Evolutionary conservation across 768 basidiomycete species (phyloP).

Genomic region (Lentinula aciculospora): DNA sequence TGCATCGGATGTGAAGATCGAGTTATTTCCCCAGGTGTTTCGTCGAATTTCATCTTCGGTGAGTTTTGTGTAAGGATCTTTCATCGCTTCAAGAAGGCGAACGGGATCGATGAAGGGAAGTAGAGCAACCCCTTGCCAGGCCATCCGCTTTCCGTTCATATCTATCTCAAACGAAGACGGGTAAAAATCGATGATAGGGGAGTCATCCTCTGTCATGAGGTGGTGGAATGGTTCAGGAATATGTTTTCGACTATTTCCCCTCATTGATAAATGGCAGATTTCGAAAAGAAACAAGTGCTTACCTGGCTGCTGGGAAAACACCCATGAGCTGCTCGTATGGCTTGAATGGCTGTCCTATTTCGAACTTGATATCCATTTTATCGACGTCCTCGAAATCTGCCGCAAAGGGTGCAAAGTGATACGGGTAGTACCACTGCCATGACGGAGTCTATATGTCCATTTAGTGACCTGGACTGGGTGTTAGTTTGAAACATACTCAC

Average conservation of each 20-base stretch:
- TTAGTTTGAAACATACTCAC: constrained; percentile 35
- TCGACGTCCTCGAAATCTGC: constrained; percentile 83
- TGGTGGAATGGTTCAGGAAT: constrained; percentile 82
- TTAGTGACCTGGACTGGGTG: background rate
- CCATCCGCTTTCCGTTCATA: constrained; percentile 99
- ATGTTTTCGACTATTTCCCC: constrained; percentile 63
- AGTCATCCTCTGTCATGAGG: constrained; percentile 82
- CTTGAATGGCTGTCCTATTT: constrained; percentile 82
- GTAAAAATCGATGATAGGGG: constrained; percentile 96
- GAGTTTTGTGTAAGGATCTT: constrained; percentile 55
- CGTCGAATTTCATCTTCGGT: constrained; percentile 77
- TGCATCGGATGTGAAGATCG: constrained; percentile 78
- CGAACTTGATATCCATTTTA: constrained; percentile 76
- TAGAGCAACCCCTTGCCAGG: constrained; percentile 97
- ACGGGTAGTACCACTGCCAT: constrained; percentile 99
- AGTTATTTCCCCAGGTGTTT: constrained; percentile 81
- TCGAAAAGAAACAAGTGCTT: constrained; percentile 13
- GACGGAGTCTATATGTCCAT: constrained; percentile 61
- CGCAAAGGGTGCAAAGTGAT: constrained; percentile 97
- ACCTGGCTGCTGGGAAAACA: constrained; percentile 95
- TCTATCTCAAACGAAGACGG: constrained; percentile 89
- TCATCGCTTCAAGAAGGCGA: constrained; percentile 83
- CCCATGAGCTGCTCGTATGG: constrained; percentile 98
- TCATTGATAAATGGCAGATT: constrained; percentile 4
- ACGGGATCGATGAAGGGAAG: constrained; percentile 92